Percentiles rank a stretch among this genome's conserved stretches.
Conservation (phyloP, 164 flowering plant genomes). For the Nymphaea colorata region DNA sequence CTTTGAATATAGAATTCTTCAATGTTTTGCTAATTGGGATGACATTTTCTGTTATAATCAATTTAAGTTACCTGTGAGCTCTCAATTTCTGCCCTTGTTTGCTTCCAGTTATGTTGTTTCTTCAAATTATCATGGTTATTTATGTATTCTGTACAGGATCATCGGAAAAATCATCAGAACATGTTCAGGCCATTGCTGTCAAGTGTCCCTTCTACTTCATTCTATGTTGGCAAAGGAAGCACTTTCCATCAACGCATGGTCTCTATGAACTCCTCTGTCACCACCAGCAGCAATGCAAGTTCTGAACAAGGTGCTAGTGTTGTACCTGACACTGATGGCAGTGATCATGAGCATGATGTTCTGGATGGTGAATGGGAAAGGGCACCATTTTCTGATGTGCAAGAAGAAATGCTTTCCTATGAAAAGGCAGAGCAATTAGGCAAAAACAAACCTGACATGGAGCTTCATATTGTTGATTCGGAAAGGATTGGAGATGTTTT, state of each 20-base stretch:
- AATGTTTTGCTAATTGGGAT: too few species aligned
- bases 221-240: conserved; percentile 59
- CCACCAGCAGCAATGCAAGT: conserved; percentile 83
- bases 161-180: conserved; percentile 66
- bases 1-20: too few species aligned
- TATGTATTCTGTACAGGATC: conserved; percentile 38
- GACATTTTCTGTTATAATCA: too few species aligned
- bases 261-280: conserved; percentile 66
- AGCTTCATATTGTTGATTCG: neutral
- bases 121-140: neutral
- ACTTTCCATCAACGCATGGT: conserved; percentile 41
- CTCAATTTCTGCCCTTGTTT: too few species aligned
- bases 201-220: conserved; percentile 83
- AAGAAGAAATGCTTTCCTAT: conserved; percentile 48
- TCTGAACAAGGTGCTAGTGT: conserved; percentile 59
- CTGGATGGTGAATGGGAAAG: conserved; percentile 27
- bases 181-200: conserved; percentile 97
- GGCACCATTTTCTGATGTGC: conserved; percentile 22
- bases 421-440: conserved; percentile 42
- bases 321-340: conserved; percentile 60
- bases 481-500: neutral
- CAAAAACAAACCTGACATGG: conserved; percentile 18
- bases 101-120: neutral
- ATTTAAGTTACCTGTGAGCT: too few species aligned
- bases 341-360: conserved; percentile 54